Base-by-base conservation (phyloP, 352 stramenopile genomes). In the Pythium angustatum region DNA sequence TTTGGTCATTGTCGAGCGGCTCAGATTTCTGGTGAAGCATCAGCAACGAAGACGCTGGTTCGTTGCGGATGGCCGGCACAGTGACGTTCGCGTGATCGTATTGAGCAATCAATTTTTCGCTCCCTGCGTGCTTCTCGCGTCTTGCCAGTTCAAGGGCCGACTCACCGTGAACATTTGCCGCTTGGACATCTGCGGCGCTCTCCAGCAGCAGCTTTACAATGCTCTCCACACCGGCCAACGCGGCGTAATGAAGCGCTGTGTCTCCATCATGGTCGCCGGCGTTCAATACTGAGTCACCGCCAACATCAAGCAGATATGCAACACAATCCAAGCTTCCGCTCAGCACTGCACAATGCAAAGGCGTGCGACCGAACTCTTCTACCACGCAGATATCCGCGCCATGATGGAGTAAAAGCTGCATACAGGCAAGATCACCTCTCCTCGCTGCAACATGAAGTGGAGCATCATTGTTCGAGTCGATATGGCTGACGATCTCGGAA, bases 401-500 rank as follows among this genome's bases (percentile, higher is more conserved):
- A 34, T 93, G 87, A 26, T 93, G 85, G 22, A 93, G 63, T 21
- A 95, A 64, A 9, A 91, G 61, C 54, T 94, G 73, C 11, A 95
- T 67, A 40, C 83, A 94, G 28, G 74, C 73, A 14, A 93, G 66
- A 28, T 94, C 87, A 19, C 87, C 87, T 19, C 86, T 76, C 1
- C 81, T 63, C 5, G 81, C 83, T 21, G 87, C 85, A 24, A 95
- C 83, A 50, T 95, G 87, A 10, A 95, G 76, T 9, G 87, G 87
- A 1, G 87, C 85, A 43, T 95, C 81, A 30, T 88, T 94, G 38
- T 81, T 81, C 9, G 82, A 79, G 58, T 94, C 83, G 47, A 94
- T 91, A 60, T 95, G 85, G 52, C 93, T 95, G 7, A 94, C 87
- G 41, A 95, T 94, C 60, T 92, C 85, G 10, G 83, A 78, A 58